These are phyloP conservation scores for Polyplosphaeria fusca DNA, from an alignment of 495 filamentous ascomycete species.

Conservation along the genomic window DNA sequence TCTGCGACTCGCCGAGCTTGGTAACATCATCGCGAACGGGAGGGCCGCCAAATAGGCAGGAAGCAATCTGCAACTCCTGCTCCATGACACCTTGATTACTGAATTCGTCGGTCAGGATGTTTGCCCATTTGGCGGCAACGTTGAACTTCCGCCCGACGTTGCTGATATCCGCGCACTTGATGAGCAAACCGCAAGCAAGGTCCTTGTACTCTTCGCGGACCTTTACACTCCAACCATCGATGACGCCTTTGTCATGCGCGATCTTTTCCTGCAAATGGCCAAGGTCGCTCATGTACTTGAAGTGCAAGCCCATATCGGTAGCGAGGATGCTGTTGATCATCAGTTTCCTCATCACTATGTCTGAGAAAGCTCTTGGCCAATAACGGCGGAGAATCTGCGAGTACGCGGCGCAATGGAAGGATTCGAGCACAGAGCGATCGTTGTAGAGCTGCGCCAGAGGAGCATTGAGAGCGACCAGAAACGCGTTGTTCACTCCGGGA, in stretches of 20 bases:
- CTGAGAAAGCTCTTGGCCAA: slow-evolving; percentile 78
- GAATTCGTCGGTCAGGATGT: slow-evolving; percentile 89
- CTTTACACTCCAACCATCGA: slow-evolving; percentile 69
- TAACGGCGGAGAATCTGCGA: slow-evolving; percentile 91
- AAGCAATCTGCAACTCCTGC: slow-evolving; percentile 75
- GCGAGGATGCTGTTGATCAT: slow-evolving; percentile 95
- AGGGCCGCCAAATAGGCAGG: slow-evolving; percentile 76
- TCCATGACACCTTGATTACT: slow-evolving; percentile 91
- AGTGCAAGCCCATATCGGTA: slow-evolving; percentile 96
- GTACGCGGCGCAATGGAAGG: slow-evolving; percentile 96
- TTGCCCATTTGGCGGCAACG: slow-evolving; percentile 80
- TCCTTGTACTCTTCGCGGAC: slow-evolving; percentile 68
- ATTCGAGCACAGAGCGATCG: slow-evolving; percentile 93
- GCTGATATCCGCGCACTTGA: slow-evolving; percentile 98
- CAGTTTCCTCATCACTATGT: slow-evolving; percentile 72
- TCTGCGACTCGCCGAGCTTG: slow-evolving; percentile 82
- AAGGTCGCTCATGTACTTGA: slow-evolving; percentile 88
- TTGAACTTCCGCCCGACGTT: slow-evolving; percentile 88
- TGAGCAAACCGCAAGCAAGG: slow-evolving; percentile 79
- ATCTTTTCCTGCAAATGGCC: slow-evolving; percentile 73
- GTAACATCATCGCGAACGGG: slow-evolving; percentile 77
- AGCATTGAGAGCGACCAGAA: slow-evolving; percentile 86
- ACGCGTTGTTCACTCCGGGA: slow-evolving; percentile 96
- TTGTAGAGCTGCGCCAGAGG: slow-evolving; percentile 98
- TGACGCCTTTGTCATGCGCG: slow-evolving; percentile 54